Conservation (phyloP, 352 stramenopile species). For the Pythium apleroticum region DNA sequence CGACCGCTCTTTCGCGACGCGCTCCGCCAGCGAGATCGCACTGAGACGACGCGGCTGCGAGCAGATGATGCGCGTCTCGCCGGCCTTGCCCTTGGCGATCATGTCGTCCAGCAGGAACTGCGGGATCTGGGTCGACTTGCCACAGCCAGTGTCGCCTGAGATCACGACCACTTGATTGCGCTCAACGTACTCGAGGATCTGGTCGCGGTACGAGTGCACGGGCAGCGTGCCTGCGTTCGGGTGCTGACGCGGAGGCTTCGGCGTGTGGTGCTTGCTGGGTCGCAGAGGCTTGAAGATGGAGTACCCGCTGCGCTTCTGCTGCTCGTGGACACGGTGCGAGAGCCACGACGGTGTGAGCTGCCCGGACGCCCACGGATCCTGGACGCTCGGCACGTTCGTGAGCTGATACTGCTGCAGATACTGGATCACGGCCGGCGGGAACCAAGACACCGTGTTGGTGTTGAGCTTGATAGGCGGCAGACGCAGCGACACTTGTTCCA, state of each 20-base stretch:
- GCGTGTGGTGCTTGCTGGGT: not conserved
- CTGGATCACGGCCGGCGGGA: conserved; percentile 38
- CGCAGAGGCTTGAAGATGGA: conserved; percentile 52
- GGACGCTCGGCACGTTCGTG: conserved; percentile 1
- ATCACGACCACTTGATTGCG: conserved; percentile 91
- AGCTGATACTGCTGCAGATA: conserved; percentile 51
- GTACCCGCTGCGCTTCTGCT: conserved; percentile 3
- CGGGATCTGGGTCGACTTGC: conserved; percentile 92
- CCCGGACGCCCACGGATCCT: conserved; percentile 15
- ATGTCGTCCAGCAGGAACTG: conserved; percentile 92
- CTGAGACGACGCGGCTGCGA: conserved; percentile 94
- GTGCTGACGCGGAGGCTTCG: not conserved
- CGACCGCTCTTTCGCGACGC: conserved; percentile 81
- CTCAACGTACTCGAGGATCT: conserved; percentile 64
- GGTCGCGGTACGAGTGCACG: conserved; percentile 55
- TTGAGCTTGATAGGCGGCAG: conserved; percentile 40
- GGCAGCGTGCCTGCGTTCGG: conserved; percentile 42
- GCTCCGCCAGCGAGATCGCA: conserved; percentile 88
- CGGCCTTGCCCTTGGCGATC: conserved; percentile 59
- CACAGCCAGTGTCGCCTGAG: conserved; percentile 94
- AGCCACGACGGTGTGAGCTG: conserved; percentile 35
- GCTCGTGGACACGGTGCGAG: conserved; percentile 12
- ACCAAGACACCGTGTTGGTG: conserved; percentile 33
- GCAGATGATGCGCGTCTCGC: conserved; percentile 81
- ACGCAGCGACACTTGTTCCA: conserved; percentile 68